phyloP scores from a whole-genome alignment of 495 filamentous ascomycete genomes.

The Viridothelium virens region DNA sequence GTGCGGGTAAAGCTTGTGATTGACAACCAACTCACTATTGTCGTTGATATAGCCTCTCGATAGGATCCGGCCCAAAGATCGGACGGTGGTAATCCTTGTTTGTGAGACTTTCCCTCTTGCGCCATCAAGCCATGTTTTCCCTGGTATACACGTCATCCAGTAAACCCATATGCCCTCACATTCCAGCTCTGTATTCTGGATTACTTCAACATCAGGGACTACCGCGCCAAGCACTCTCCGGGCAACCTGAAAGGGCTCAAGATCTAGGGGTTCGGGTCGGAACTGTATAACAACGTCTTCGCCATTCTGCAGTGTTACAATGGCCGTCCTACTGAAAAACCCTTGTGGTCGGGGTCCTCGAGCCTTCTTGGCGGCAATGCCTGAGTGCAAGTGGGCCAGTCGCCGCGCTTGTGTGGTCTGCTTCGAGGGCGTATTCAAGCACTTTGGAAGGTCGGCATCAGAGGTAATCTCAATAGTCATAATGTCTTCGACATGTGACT shows the following conservation, averaged over 20 bases:
- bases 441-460: slow-evolving; percentile 30
- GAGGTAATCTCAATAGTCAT: slow-evolving; percentile 22
- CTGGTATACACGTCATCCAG: slow-evolving; percentile 27
- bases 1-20: slow-evolving; percentile 28
- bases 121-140: slow-evolving; percentile 27
- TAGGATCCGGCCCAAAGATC: not conserved
- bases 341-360: slow-evolving; percentile 31
- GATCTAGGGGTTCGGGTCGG: slow-evolving; percentile 28
- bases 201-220: slow-evolving; percentile 27
- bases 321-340: slow-evolving; percentile 33
- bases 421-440: slow-evolving; percentile 31
- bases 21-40: slow-evolving; percentile 25
- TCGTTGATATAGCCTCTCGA: not conserved
- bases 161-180: slow-evolving; percentile 29
- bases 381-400: slow-evolving; percentile 28
- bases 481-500: slow-evolving; percentile 5
- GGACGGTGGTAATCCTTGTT: slow-evolving; percentile 18
- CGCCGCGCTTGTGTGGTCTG: slow-evolving; percentile 34
- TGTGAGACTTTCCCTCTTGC: slow-evolving; percentile 23
- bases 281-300: slow-evolving; percentile 32
- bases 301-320: slow-evolving; percentile 28
- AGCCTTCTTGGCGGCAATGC: slow-evolving; percentile 28
- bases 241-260: slow-evolving; percentile 28
- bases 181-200: slow-evolving; percentile 27
- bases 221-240: slow-evolving; percentile 25